Percentiles rank a stretch among this genome's conserved stretches.
Conservation (phyloP, 108 stramenopile species). For the Nannochloropsis salina region DNA sequence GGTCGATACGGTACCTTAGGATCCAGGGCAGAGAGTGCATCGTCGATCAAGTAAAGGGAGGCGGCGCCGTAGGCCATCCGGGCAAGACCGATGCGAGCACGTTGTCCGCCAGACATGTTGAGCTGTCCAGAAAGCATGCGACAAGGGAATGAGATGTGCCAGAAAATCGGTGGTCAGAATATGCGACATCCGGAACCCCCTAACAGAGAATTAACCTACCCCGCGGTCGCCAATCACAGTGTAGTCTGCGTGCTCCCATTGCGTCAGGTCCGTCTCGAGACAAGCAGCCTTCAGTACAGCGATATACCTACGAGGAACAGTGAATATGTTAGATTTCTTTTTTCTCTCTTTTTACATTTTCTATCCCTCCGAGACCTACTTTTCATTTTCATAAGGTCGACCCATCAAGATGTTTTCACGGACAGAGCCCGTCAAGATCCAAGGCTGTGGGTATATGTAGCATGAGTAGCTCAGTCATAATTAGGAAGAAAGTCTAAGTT, state of each 20-base stretch:
- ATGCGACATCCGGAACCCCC: not conserved
- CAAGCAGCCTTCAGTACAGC: slow-evolving; percentile 61
- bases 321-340: too few species aligned
- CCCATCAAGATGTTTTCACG: slow-evolving; percentile 77
- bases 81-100: slow-evolving; percentile 78
- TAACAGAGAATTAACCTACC: not conserved
- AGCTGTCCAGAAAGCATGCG: slow-evolving; percentile 27
- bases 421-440: slow-evolving; percentile 49
- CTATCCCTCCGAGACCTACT: not conserved
- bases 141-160: too few species aligned
- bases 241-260: slow-evolving; percentile 63
- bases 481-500: too few species aligned
- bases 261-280: slow-evolving; percentile 63
- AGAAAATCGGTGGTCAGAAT: too few species aligned
- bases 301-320: not conserved
- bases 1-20: not conserved
- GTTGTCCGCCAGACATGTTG: slow-evolving; percentile 87
- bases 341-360: not conserved
- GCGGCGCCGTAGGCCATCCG: slow-evolving; percentile 63
- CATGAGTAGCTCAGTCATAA: too few species aligned
- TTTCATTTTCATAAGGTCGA: slow-evolving; percentile 23
- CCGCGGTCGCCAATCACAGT: slow-evolving; percentile 83
- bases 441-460: too few species aligned
- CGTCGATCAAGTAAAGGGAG: not conserved
- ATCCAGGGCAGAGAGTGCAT: not conserved